These are phyloP conservation scores for Eustoma russellianum DNA, from an alignment of 257 asterid genomes.

Conservation along the genomic window DNA sequence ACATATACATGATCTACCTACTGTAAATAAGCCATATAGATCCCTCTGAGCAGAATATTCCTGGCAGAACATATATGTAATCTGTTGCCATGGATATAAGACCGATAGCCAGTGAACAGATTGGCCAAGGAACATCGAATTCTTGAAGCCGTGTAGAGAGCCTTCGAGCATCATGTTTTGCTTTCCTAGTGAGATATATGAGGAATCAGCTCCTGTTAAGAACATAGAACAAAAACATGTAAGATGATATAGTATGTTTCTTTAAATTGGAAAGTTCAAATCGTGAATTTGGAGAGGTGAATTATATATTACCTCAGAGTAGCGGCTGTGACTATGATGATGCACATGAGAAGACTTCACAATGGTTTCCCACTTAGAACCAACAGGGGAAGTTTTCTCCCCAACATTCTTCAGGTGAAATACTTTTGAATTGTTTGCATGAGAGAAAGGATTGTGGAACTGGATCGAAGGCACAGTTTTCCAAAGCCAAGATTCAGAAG, in stretches of 20 bases:
- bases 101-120: neutral
- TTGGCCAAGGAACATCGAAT: neutral
- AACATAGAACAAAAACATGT: neutral
- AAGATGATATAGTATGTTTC: neutral
- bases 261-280: neutral
- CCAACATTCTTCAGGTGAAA: constrained; percentile 34
- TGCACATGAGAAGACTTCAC: constrained; percentile 54
- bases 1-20: too few species aligned
- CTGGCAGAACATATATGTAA: too few species aligned
- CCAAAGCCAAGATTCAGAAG: constrained; percentile 98
- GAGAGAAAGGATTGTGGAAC: constrained; percentile 49
- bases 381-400: constrained; percentile 28
- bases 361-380: constrained; percentile 73
- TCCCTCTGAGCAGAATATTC: too few species aligned
- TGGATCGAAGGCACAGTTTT: constrained; percentile 53
- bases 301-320: constrained; percentile 46
- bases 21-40: too few species aligned
- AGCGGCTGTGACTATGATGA: constrained; percentile 41
- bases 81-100: too few species aligned
- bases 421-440: constrained; percentile 29
- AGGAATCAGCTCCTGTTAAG: constrained; percentile 46
- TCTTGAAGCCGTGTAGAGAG: constrained; percentile 6
- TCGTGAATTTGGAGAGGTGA: too few species aligned
- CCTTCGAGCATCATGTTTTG: constrained; percentile 21
- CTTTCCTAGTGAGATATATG: constrained; percentile 39